phyloP scores from a whole-genome alignment of 2,329 filamentous ascomycete species.

The Tolypocladium nubicola region DNA sequence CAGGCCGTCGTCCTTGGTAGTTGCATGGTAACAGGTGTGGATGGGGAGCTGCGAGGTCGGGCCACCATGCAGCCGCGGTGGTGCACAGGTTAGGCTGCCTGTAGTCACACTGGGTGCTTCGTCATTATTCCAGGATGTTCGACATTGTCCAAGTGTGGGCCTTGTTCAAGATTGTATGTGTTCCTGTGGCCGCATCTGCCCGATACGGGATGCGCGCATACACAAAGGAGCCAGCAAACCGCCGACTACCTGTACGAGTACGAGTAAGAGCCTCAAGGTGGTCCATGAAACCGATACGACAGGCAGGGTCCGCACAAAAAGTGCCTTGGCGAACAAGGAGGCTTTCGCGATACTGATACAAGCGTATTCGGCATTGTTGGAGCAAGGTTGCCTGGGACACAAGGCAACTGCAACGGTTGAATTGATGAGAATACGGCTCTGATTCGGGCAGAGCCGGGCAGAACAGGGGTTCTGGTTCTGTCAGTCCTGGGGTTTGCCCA shows the following conservation, averaged over 20 bases:
- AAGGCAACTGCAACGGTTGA: background rate
- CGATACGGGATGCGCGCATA: background rate
- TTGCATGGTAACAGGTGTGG: background rate
- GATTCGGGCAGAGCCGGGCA: background rate
- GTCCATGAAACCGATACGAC: background rate
- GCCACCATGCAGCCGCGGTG: background rate
- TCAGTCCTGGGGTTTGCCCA: background rate
- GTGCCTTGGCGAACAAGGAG: background rate
- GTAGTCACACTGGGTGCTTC: background rate
- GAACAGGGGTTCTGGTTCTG: background rate
- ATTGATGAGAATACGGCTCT: background rate
- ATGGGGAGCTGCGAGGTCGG: background rate
- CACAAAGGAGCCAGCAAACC: background rate
- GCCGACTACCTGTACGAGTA: background rate
- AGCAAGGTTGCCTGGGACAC: background rate
- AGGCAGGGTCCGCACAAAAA: background rate
- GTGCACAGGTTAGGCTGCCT: background rate
- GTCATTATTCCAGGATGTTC: background rate
- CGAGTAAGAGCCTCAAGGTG: no score
- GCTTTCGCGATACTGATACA: background rate
- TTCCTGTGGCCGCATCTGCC: background rate
- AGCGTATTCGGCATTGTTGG: background rate
- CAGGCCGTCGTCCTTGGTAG: background rate
- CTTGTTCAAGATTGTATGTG: background rate
- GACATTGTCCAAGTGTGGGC: background rate